These are phyloP conservation scores for Calonectria pseudoreteaudii DNA, from an alignment of 2,329 filamentous ascomycete genomes.

Conservation along the genomic window DNA sequence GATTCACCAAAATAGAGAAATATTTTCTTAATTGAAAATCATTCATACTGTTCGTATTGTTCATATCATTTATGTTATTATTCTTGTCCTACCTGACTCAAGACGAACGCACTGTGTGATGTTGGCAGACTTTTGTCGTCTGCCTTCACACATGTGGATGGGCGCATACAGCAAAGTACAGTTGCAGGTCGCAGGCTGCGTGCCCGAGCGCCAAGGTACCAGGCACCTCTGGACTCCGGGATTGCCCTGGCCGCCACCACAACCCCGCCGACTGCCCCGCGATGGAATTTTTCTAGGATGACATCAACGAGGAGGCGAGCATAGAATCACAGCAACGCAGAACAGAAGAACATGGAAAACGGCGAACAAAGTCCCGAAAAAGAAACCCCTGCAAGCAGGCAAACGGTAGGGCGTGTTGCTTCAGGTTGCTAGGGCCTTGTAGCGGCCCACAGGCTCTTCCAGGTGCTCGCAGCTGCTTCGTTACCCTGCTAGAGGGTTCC, in stretches of 20 bases:
- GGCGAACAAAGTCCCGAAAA: background rate
- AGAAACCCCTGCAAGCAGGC: background rate
- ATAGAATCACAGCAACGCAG: slow-evolving; percentile 13
- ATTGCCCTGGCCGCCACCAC: slow-evolving; percentile 25
- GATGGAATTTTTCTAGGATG: slow-evolving; percentile 47
- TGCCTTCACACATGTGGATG: background rate
- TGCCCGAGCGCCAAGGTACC: slow-evolving; percentile 31
- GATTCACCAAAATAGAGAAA: background rate
- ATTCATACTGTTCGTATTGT: background rate
- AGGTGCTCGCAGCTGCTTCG: slow-evolving; percentile 41
- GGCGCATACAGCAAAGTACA: background rate
- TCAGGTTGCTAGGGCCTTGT: slow-evolving; percentile 18
- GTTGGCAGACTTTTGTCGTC: background rate
- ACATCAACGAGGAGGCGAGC: slow-evolving; percentile 43
- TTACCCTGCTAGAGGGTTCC: slow-evolving; percentile 50
- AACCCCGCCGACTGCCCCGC: slow-evolving; percentile 40
- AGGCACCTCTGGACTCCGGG: slow-evolving; percentile 28
- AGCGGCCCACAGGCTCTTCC: slow-evolving; percentile 30
- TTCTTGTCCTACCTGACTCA: background rate
- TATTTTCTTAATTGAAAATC: background rate
- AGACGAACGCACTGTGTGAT: background rate
- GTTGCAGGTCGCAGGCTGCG: background rate
- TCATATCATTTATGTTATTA: background rate
- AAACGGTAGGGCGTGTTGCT: slow-evolving; percentile 7
- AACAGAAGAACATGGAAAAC: slow-evolving; percentile 16